phyloP scores from a whole-genome alignment of 805 yeast genomes.

The Kazachstania africana region DNA sequence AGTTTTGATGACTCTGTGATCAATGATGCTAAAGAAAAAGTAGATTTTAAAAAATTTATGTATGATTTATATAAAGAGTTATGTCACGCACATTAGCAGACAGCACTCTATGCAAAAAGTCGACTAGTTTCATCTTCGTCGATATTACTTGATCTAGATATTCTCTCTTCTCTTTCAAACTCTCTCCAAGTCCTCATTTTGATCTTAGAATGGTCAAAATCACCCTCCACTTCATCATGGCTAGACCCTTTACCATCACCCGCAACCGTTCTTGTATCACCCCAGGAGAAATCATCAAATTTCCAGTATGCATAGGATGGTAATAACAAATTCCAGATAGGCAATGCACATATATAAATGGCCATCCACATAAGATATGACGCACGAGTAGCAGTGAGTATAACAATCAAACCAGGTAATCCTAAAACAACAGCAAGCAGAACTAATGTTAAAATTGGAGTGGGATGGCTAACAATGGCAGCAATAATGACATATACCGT shows the following conservation, averaged over 20 bases:
- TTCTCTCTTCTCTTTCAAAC: constrained; percentile 51
- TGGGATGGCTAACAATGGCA: constrained; percentile 61
- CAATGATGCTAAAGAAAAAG: too few relatives aligned
- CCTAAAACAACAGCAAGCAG: constrained; percentile 74
- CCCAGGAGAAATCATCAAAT: constrained; percentile 94
- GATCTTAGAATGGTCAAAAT: constrained; percentile 83
- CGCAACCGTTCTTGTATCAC: constrained; percentile 76
- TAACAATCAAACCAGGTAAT: constrained; percentile 70
- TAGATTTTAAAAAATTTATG: too few relatives aligned
- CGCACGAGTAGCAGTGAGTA: constrained; percentile 65
- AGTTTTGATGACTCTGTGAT: too few relatives aligned
- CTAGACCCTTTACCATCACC: constrained; percentile 41
- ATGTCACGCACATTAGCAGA: not conserved
- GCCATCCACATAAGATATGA: constrained; percentile 70
- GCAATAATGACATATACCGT: constrained; percentile 66
- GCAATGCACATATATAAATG: constrained; percentile 67
- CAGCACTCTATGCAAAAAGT: not conserved
- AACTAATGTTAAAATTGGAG: constrained; percentile 66
- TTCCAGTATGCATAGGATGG: constrained; percentile 89
- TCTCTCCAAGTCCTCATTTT: constrained; percentile 93
- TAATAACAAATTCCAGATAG: constrained; percentile 86
- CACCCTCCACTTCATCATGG: constrained; percentile 59
- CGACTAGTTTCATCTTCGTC: not conserved
- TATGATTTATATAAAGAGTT: not conserved
- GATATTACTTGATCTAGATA: not conserved